Evolutionary conservation across 2,329 filamentous ascomycete species (phyloP).

Genomic region (Aspergillus sp.): DNA sequence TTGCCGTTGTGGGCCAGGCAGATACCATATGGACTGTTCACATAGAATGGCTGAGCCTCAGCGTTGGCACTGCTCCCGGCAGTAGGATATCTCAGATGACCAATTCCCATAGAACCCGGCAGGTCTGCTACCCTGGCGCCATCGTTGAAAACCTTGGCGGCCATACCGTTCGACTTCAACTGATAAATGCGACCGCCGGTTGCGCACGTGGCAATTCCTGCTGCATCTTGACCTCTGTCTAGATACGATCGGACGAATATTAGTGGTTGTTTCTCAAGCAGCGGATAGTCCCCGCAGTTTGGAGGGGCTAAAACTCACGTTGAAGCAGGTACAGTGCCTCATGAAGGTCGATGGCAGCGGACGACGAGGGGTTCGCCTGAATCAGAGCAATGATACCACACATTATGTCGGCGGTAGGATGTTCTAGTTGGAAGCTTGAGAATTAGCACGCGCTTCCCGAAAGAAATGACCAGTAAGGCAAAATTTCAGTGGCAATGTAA

Average conservation of each 20-base stretch:
- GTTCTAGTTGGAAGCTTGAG: constrained; percentile 24
- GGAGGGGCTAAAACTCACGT: constrained; percentile 36
- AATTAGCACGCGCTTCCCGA: constrained; percentile 21
- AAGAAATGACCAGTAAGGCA: constrained; percentile 10
- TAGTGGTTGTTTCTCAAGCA: constrained; percentile 23
- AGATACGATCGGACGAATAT: constrained; percentile 28
- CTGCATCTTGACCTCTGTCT: constrained; percentile 82
- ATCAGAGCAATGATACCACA: constrained; percentile 65
- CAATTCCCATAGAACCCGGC: constrained; percentile 83
- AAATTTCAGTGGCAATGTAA: constrained; percentile 14
- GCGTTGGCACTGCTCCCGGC: constrained; percentile 80
- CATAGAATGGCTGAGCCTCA: constrained; percentile 90
- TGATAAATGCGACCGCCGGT: constrained; percentile 80
- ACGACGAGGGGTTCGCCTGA: constrained; percentile 56
- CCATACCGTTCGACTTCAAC: constrained; percentile 89
- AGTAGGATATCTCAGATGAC: constrained; percentile 86
- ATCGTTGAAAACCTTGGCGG: constrained; percentile 79
- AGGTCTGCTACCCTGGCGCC: constrained; percentile 72
- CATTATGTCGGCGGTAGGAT: constrained; percentile 47
- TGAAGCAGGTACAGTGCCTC: constrained; percentile 72
- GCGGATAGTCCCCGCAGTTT: neutral
- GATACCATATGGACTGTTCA: constrained; percentile 83
- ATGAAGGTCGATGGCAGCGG: constrained; percentile 65
- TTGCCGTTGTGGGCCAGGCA: constrained; percentile 85
- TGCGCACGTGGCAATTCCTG: constrained; percentile 75